Base-by-base conservation (phyloP, 2,329 filamentous ascomycete species). In the Colletotrichum costaricense region DNA sequence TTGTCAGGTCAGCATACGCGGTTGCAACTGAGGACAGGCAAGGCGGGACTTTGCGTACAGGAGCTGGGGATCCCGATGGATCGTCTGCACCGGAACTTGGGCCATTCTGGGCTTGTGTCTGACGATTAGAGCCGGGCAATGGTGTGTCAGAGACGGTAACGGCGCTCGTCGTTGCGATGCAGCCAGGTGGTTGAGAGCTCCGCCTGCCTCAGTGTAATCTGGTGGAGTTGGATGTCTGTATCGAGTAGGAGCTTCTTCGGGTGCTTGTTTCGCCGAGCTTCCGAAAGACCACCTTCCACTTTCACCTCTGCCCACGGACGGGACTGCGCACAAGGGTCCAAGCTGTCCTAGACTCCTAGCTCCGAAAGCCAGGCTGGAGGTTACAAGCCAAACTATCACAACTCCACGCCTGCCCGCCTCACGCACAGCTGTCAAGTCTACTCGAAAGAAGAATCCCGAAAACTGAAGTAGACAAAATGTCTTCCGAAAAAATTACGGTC, bases 61-160 rank as follows among this genome's bases (percentile, higher is more conserved):
- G 77, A 99, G 89, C 85, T 98, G 95, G 80, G 97, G 96, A 93
- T 99, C 97, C 90, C 97, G 86, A 87, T 97, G 94, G 90, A 99
- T 98, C 87, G 95, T 97, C 88, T 99, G 97, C 78, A 94, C 93
- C 77, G 93, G 90, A 77, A 93, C 88, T 86, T 97, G 92, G 79
- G 93, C 93, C 96, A 98, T 98, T 65, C 56, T 82, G 76, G 76
- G n/a, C 28, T 49, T 46, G 28, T 46, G 19, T 59, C 0, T 58
- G 35, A 42, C 56, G 55, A 14, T 22, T 22, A 71, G 62, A 24
- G 49, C 71, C 67, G 55, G 38, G 35, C 12, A 30, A 57, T 30
- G 24, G 49, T 56, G n/a, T 60, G 54, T 28, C 11, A 24, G 26
- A 24, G n/a, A 49, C 26, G 35, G 54, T 42, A 55, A 59, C 49